Base-by-base conservation (phyloP, 257 asterid species). In the Lycium barbarum region DNA sequence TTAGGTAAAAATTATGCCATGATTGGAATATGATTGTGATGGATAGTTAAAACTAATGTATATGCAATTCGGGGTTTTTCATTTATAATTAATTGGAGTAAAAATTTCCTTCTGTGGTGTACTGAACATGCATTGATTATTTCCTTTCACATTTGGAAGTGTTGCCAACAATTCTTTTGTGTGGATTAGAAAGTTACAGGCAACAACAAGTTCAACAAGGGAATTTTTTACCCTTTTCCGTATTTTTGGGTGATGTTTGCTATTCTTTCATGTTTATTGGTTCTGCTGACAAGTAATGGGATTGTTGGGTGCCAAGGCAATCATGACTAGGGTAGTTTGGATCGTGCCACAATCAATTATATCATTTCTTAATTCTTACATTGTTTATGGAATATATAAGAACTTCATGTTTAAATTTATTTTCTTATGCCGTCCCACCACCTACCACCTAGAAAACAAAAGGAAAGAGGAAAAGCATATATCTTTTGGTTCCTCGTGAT, bases 181-280 rank as follows among this genome's bases (percentile, higher is more conserved):
- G 62, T 74, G 62, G 62, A 22, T 74, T 74, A 74, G 59, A 47
- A 47, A n/a, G 80, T 73, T 47, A 47, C n/a, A 45, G 59, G 80
- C 62, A 53, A 74, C 20, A 20, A 51, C 62, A 49, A 51, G 63
- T 11, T 74, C 62, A 20, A 26, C 33, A 26, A 26, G 33, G 33
- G 33, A 26, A 26, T 26, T 26, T 26, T 26, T 26, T 26, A 26
- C 33, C 33, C 33, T 26, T 26, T 26, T 26, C 33, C 33, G 33
- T 0, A 38, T 38, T 38, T 2, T 38, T 38, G 43, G 43, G 43
- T 38, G 43, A 38, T 38, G 43, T 38, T 38, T 38, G 3, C 43
- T 38, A 38, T 2, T 38, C 43, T 38, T 38, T 38, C 43, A 2
- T 38, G 43, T 38, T 38, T 2, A 38, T 38, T 38, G 43, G 5